Conservation (phyloP, 2,329 filamentous ascomycete genomes). For the Neonectria faginata region DNA sequence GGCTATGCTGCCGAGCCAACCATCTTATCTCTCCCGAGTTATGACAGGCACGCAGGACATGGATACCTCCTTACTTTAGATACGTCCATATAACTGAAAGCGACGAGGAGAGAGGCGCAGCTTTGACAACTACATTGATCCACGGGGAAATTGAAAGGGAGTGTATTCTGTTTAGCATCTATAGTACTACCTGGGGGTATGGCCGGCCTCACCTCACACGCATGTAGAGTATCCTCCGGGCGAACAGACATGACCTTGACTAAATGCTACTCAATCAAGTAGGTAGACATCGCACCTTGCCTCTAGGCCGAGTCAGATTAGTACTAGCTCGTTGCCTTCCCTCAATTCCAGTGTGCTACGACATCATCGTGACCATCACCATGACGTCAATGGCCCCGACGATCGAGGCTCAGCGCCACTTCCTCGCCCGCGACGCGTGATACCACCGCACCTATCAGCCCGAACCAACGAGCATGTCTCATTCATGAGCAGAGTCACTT, state of each 20-base stretch:
- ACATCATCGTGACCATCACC: slow-evolving; percentile 44
- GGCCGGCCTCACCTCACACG: background rate
- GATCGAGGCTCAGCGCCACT: slow-evolving; percentile 38
- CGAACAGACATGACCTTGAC: background rate
- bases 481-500: slow-evolving; percentile 2
- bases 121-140: background rate
- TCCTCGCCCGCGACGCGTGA: slow-evolving; percentile 11
- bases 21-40: background rate
- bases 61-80: background rate
- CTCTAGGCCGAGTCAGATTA: background rate
- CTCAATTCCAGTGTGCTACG: slow-evolving; percentile 8
- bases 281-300: background rate
- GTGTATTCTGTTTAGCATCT: background rate
- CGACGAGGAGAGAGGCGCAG: background rate
- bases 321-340: background rate
- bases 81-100: background rate
- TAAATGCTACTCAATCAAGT: background rate
- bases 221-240: too few relatives aligned
- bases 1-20: background rate
- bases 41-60: background rate
- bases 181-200: background rate
- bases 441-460: background rate
- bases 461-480: slow-evolving; percentile 10
- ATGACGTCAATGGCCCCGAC: slow-evolving; percentile 45
- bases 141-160: too few relatives aligned